Evolutionary conservation across 2,329 filamentous ascomycete genomes (phyloP), one percentile per base, ranked within the genome.

Genomic region (Colletotrichum cuscutae): DNA sequence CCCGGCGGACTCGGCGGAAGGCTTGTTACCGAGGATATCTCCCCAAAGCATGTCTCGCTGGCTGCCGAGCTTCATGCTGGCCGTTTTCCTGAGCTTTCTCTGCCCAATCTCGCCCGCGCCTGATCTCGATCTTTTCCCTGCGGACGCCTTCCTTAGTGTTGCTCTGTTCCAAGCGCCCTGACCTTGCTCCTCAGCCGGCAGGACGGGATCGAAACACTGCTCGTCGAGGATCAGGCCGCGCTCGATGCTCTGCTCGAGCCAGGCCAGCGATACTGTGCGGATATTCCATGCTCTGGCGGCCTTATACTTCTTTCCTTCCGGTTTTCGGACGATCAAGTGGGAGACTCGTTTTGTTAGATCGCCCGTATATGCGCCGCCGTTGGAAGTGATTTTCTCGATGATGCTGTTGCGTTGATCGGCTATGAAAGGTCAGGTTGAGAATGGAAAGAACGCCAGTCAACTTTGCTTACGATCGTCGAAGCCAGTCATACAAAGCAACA

Each of bases 191-290:
- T 93, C 90, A 7, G 79, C 76, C 0, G 94, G 91, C 22, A 96
- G 81, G 30, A 89, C 85, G 2, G 95, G 95, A 79, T 97, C 92
- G 81, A 97, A 99, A 72, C 90, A 90, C n/a, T 86, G 83, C 81
- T 98, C 97, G 68, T 98, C 94, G 24, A 99, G 85, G 24, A 95
- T 93, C 95, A 99, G 97, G 69, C 95, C 95, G 75, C 97, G 89
- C 75, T 93, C 89, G 72, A 97, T 82, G 78, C 94, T 96, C 78
- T 98, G 94, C 63, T 91, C 85, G 49, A 98, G 89, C 97, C 97
- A 99, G 79, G 95, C 92, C 42, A 94, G 81, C 1, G 93, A 92
- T 28, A 99, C 95, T 28, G 95, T 90, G 65, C 90, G 90, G 76
- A 98, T 90, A 58, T 89, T 88, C 95, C 97, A 99, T 77, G 88